Percentiles rank a stretch among this genome's conserved stretches.
Conservation (phyloP, 257 asterid genomes). For the Nicotiana tomentosiformis region DNA sequence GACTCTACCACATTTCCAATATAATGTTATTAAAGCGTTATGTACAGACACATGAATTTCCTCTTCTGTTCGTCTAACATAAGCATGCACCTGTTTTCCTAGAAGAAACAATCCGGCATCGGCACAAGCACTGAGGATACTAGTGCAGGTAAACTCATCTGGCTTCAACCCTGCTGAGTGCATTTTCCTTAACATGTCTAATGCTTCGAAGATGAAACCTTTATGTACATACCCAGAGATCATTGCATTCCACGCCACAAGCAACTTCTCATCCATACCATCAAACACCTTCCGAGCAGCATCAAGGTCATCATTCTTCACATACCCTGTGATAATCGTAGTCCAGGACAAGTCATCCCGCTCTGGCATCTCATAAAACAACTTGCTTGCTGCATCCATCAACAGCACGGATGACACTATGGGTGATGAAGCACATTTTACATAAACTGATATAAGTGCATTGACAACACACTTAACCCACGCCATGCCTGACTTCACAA, state of each 20-base stretch:
- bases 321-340: slow-evolving; percentile 64
- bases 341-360: slow-evolving; percentile 67
- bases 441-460: slow-evolving; percentile 56
- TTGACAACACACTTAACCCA: slow-evolving; percentile 47
- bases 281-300: slow-evolving; percentile 54
- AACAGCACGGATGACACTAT: slow-evolving; percentile 27
- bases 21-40: slow-evolving; percentile 56
- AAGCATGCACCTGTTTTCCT: slow-evolving; percentile 64
- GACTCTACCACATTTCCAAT: slow-evolving; percentile 55
- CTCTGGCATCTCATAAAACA: slow-evolving; percentile 45
- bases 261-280: slow-evolving; percentile 56
- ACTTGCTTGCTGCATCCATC: slow-evolving; percentile 44
- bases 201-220: slow-evolving; percentile 44
- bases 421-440: slow-evolving; percentile 59
- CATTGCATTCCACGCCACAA: slow-evolving; percentile 75
- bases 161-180: slow-evolving; percentile 36
- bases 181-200: slow-evolving; percentile 52
- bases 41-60: slow-evolving; percentile 44
- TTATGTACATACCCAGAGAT: slow-evolving; percentile 67
- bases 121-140: slow-evolving; percentile 55
- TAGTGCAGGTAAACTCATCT: slow-evolving; percentile 61
- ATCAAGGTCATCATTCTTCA: slow-evolving; percentile 50
- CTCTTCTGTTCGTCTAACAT: slow-evolving; percentile 42
- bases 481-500: slow-evolving; percentile 46
- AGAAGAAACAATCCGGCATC: slow-evolving; percentile 48